Evolutionary conservation across 208 protist genomes (phyloP).

Genomic region (Wallacemonas sp.): DNA sequence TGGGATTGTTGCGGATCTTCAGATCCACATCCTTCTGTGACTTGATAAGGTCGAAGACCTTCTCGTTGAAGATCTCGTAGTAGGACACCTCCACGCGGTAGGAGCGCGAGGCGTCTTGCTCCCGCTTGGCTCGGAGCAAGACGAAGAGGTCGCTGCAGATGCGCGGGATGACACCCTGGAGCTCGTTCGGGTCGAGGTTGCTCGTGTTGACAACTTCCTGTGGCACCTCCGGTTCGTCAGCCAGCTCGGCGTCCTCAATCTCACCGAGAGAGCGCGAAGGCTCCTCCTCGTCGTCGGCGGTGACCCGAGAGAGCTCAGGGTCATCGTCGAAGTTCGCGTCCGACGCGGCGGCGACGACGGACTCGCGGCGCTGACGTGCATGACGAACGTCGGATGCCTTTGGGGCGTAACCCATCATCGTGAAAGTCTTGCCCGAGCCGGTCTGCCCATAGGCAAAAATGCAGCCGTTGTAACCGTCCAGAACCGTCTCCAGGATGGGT

Average conservation of each 20-base stretch:
- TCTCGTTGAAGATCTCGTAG: constrained; percentile 93
- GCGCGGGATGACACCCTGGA: constrained; percentile 85
- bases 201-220: constrained; percentile 44
- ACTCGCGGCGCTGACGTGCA: constrained; percentile 19
- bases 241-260: too few species aligned
- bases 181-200: constrained; percentile 48
- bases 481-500: constrained; percentile 62
- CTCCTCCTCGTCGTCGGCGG: neutral
- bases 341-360: constrained; percentile 5
- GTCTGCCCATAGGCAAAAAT: constrained; percentile 93
- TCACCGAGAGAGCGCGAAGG: constrained; percentile 15
- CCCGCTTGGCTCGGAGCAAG: constrained; percentile 41
- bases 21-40: constrained; percentile 46
- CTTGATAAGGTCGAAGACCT: constrained; percentile 80
- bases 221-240: constrained; percentile 24
- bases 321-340: constrained; percentile 32
- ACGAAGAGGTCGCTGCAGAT: constrained; percentile 67
- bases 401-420: constrained; percentile 89
- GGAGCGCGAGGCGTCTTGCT: constrained; percentile 59
- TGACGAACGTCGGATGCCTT: constrained; percentile 18
- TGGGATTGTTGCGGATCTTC: constrained; percentile 68
- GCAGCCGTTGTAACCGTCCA: constrained; percentile 86
- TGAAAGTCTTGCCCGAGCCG: constrained; percentile 92
- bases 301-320: neutral
- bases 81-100: constrained; percentile 77